A percentile compares a stretch with the other conserved stretches of the same genome.
phyloP scores from a whole-genome alignment of 805 yeast genomes.

The Saccharomycopsis fodiens region DNA sequence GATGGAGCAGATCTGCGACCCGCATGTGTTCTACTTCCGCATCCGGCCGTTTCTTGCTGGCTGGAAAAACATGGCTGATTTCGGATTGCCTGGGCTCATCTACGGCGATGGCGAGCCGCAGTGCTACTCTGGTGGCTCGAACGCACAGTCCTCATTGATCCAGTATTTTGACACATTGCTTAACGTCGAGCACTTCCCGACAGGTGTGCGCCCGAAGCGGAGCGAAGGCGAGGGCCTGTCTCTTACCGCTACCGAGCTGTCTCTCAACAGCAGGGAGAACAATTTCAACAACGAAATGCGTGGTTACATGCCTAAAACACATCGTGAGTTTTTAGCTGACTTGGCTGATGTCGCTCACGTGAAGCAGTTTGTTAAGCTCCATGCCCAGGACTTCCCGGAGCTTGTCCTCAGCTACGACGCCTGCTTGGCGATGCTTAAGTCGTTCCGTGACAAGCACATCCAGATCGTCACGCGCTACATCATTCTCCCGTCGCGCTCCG shows the following conservation, averaged over 20 bases:
- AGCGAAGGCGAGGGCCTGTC: conserved; percentile 15
- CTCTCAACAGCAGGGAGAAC: conserved; percentile 30
- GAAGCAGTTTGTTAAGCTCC: conserved; percentile 51
- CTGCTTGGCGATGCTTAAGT: conserved; percentile 78
- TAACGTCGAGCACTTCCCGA: conserved; percentile 69
- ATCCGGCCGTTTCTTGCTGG: conserved; percentile 90
- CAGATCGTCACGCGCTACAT: conserved; percentile 87
- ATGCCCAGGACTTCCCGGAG: conserved; percentile 38
- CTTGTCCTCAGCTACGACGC: conserved; percentile 75
- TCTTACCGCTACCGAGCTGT: conserved; percentile 9
- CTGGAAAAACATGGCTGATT: conserved; percentile 86
- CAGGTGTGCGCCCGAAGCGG: conserved; percentile 49
- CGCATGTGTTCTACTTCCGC: conserved; percentile 81
- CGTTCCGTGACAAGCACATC: conserved; percentile 87
- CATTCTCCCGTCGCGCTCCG: conserved; percentile 64
- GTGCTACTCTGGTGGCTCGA: conserved; percentile 77
- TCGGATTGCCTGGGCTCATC: conserved; percentile 73
- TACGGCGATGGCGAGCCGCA: conserved; percentile 39
- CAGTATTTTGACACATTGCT: conserved; percentile 78
- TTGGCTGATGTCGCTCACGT: conserved; percentile 49
- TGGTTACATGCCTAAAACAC: conserved; percentile 82
- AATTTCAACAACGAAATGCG: conserved; percentile 79
- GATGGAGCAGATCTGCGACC: conserved; percentile 93
- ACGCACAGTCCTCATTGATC: conserved; percentile 86
- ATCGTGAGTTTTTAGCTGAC: conserved; percentile 62